A percentile compares a stretch with the other conserved stretches of the same genome.
phyloP scores from a whole-genome alignment of 1,284 basidiomycete species.

The Testicularia cyperi region DNA sequence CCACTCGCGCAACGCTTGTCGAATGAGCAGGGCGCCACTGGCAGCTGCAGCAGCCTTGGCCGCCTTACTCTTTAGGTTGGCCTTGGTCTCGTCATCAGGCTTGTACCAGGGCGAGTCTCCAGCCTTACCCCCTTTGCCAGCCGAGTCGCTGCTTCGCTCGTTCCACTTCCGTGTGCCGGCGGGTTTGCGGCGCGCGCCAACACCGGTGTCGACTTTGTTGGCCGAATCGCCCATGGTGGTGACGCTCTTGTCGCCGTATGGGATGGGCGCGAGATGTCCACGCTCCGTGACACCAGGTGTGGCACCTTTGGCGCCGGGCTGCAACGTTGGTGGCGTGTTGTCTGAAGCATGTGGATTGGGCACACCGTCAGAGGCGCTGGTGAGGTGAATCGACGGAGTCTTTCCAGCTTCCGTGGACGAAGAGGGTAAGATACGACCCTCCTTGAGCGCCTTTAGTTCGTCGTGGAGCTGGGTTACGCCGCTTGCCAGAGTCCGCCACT shows the following conservation, averaged over 20 bases:
- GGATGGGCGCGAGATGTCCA: conserved; percentile 2
- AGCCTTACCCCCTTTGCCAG: conserved; percentile 4
- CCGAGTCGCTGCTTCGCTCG: conserved; percentile 12
- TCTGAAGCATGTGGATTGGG: background rate
- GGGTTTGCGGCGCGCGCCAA: background rate
- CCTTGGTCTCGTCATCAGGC: conserved; percentile 9
- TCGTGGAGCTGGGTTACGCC: conserved; percentile 47
- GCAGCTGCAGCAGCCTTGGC: conserved; percentile 20
- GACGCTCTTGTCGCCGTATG: background rate
- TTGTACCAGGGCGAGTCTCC: conserved; percentile 22
- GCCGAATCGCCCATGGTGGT: conserved; percentile 12
- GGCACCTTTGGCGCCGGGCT: conserved; percentile 9
- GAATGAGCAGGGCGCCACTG: conserved; percentile 32
- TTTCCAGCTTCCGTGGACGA: too few relatives aligned
- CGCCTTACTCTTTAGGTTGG: conserved; percentile 12
- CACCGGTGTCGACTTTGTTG: background rate
- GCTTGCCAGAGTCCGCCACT: conserved; percentile 42
- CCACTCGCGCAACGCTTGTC: conserved; percentile 37
- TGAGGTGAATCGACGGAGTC: background rate
- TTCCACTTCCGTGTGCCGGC: background rate
- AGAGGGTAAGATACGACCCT: conserved; percentile 4
- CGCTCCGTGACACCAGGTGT: conserved; percentile 11
- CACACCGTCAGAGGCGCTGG: background rate
- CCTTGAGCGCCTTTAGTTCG: conserved; percentile 42
- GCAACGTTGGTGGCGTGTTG: conserved; percentile 10